Base-by-base conservation (phyloP, 192 early-diverging fungal genomes). In the Cetraspora pellucida region DNA sequence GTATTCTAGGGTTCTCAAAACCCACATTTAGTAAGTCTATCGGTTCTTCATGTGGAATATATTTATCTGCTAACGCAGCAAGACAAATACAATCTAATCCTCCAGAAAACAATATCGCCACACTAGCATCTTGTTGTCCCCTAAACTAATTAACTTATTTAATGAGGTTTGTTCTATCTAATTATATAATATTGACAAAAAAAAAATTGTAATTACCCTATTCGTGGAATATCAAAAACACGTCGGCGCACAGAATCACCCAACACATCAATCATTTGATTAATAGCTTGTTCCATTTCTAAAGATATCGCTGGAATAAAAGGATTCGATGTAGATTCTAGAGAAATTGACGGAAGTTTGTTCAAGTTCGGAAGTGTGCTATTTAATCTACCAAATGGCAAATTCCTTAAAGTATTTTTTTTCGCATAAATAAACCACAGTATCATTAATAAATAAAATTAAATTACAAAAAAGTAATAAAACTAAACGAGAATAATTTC, bases 1-100 rank as follows among this genome's bases (percentile, higher is more conserved):
- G 81, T 43, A 86, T 75, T 6, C 95, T 85, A 10, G 95, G 95
- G 76, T 97, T 98, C 65, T 97, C 95, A 79, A 98, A 98, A 21
- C 93, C 92, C 23, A 98, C 96, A 85, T 98, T 98, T 50, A 98
- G 82, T 19, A 98, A 83, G 77, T 98, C 96, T 55, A 97, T 96
- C 0, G 93, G 87, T 77, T 95, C 94, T 2, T 84, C 79, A 0
- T 76, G 50, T 2, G 95, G 92, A 8, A 97, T 80, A 55, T 92
- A 87, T 28, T 73, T 81, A 77, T 95, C 85, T 5, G 91, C 89
- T 8, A 98, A 85, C 0, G 93, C 95, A 0, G 97, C 96, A 13
- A 98, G 84, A 21, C 88, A 86, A 31, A 94, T 92, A 86, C 97
- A 98, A 82, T 98, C 97, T 10, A 98, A 78, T 17, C 97, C 97